Base-by-base conservation (phyloP, 2,329 filamentous ascomycete species). In the Eurotiales sp. region DNA sequence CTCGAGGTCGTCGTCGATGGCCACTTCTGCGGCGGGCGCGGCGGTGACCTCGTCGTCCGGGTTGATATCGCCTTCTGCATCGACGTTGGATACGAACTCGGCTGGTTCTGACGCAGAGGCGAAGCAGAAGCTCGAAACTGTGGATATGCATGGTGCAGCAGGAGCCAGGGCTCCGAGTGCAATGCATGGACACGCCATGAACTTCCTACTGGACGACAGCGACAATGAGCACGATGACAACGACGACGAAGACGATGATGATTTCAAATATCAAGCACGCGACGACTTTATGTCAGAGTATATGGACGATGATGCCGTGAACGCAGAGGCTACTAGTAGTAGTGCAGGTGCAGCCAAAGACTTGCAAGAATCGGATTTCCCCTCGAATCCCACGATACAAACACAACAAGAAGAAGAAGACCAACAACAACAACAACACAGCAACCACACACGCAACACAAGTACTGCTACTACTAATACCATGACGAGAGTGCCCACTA, bases 281-380 rank as follows among this genome's bases (percentile, higher is more conserved):
- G 51, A 53, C 45, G 46, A 48, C 25, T 49, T 53, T 21, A 53
- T 53, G 51, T 46, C 43, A 34, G 51, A 53, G 36, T 53, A 53
- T 32, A 50, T 50, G 47, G 51, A 53, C 37, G 51, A 53, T 15
- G 27, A 15, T 37, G 34, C 34, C 2, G 34, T 17, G 34, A 7
- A 37, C 17, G 8, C n/a, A 3, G 21, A 19, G 17, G 4, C 34
- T 19, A 15, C 34, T 17, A 19, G 8, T 19, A 37, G 7, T 37
- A 4, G 1, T 37, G 15, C n/a, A 17, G 8, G 3, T 36, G 2
- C n/a, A 8, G 15, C 3, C 34, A 11, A 21, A 15, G 17, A 37
- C 15, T 19, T 37, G 34, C 34, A 8, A 37, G 34, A 37, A 37
- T 37, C 15, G 34, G 21, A 37, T 17, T 37, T 37, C 15, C 34